Evolutionary conservation across 176 grass and related monocot genomes (phyloP).

Genomic region (Oryza glaberrima): DNA sequence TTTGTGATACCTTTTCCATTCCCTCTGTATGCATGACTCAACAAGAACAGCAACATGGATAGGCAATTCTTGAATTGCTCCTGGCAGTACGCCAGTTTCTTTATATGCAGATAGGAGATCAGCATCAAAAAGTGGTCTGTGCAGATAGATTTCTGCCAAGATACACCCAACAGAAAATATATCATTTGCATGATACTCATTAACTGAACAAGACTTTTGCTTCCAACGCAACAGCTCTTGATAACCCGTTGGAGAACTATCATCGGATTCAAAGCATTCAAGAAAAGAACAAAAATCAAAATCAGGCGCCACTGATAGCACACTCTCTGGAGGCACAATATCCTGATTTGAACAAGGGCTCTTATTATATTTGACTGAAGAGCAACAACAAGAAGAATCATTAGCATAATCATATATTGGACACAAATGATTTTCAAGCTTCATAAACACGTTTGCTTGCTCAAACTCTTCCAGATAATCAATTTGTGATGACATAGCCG

Average conservation of each 20-base stretch:
- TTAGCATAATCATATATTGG: conserved; percentile 65
- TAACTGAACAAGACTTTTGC: conserved; percentile 54
- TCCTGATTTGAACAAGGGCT: conserved; percentile 28
- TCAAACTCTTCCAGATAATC: conserved; percentile 73
- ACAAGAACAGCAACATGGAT: conserved; percentile 77
- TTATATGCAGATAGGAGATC: conserved; percentile 81
- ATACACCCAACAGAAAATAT: conserved; percentile 91
- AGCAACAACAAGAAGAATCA: conserved; percentile 38
- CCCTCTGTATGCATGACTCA: conserved; percentile 80
- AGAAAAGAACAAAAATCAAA: conserved; percentile 72
- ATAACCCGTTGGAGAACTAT: conserved; percentile 60
- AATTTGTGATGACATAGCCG: conserved; percentile 47
- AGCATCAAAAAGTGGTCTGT: conserved; percentile 83
- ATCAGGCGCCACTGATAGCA: conserved; percentile 43
- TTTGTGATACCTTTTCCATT: conserved; percentile 78
- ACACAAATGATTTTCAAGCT: conserved; percentile 65
- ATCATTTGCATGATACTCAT: conserved; percentile 62
- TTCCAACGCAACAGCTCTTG: conserved; percentile 81
- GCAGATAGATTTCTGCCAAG: conserved; percentile 83
- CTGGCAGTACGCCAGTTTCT: conserved; percentile 68
- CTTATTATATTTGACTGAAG: conserved; percentile 39
- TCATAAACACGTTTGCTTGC: conserved; percentile 69
- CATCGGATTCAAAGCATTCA: conserved; percentile 80
- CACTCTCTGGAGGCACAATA: conserved; percentile 31
- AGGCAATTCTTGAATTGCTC: conserved; percentile 73